Conservation (phyloP, 768 basidiomycete genomes). For the Postia placenta region DNA sequence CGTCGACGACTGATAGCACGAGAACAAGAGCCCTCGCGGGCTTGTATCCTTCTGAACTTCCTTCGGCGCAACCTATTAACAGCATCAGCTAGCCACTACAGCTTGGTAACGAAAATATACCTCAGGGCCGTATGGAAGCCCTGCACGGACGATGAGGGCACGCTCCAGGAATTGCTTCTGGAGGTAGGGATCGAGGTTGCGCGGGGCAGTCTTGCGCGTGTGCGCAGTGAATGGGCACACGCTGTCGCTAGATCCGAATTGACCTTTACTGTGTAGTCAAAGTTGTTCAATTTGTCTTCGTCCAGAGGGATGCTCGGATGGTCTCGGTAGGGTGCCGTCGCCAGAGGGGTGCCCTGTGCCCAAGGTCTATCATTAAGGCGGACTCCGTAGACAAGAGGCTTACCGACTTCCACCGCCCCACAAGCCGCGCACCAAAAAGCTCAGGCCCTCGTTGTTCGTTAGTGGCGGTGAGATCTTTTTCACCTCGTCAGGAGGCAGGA, state of each 20-base stretch:
- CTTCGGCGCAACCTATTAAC: too few relatives aligned
- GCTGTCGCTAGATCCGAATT: conserved; percentile 4
- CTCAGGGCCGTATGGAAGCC: conserved; percentile 32
- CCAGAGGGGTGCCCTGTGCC: neutral
- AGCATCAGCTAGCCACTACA: conserved; percentile 5
- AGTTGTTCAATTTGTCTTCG: neutral
- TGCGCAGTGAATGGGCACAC: conserved; percentile 43
- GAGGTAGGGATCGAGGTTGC: conserved; percentile 22
- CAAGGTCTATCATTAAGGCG: too few relatives aligned
- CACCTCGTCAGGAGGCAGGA: neutral
- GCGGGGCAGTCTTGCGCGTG: conserved; percentile 40
- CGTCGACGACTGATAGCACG: conserved; percentile 32
- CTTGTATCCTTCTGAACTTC: too few relatives aligned
- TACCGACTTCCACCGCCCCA: conserved; percentile 54
- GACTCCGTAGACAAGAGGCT: too few relatives aligned
- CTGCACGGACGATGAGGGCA: conserved; percentile 25
- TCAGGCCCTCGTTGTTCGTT: conserved; percentile 36
- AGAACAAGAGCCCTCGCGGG: conserved; percentile 24
- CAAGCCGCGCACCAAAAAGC: conserved; percentile 43
- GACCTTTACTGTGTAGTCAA: neutral
- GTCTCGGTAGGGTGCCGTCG: neutral
- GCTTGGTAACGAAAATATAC: conserved; percentile 7
- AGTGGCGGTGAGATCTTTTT: conserved; percentile 16
- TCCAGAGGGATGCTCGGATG: neutral
- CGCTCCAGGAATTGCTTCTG: conserved; percentile 16